Percentiles rank a stretch among this genome's conserved stretches.
phyloP scores from a whole-genome alignment of 2,329 filamentous ascomycete genomes.

The Alternaria longipes region DNA sequence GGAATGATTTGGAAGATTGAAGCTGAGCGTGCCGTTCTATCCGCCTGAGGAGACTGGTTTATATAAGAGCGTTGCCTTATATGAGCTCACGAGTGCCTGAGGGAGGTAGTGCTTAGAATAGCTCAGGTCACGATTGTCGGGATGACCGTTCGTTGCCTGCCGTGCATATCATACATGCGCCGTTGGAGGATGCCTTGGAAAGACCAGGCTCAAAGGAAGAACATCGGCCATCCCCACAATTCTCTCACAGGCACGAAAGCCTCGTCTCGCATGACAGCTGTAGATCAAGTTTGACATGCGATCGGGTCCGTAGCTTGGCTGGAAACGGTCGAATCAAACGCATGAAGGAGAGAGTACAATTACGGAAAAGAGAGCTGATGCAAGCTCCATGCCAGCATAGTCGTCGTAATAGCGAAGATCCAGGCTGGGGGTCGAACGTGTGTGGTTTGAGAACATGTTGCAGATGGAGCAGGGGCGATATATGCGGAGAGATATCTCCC shows the following conservation, averaged over 20 bases:
- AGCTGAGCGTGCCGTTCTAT: conserved; percentile 28
- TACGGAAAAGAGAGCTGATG: conserved; percentile 28
- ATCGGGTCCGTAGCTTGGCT: conserved; percentile 29
- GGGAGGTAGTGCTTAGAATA: conserved; percentile 19
- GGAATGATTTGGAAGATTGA: conserved; percentile 28
- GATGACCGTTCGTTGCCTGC: conserved; percentile 34
- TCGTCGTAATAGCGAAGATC: conserved; percentile 29
- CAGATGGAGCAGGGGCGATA: conserved; percentile 38
- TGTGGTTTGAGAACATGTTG: conserved; percentile 47
- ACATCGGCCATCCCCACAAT: conserved; percentile 31
- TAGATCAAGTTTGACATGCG: conserved; percentile 24
- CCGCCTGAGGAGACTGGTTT: conserved; percentile 23
- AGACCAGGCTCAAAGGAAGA: conserved; percentile 28
- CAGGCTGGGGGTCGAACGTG: conserved; percentile 42
- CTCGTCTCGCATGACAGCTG: conserved; percentile 29
- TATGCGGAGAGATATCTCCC: conserved; percentile 34
- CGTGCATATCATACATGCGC: conserved; percentile 46
- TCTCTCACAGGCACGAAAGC: conserved; percentile 41
- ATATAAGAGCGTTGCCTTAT: conserved; percentile 30
- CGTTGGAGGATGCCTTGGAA: conserved; percentile 45
- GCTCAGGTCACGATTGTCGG: conserved; percentile 24
- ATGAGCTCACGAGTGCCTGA: conserved; percentile 19
- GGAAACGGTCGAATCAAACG: conserved; percentile 47
- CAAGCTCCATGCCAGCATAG: conserved; percentile 26
- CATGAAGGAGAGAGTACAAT: conserved; percentile 31